Conservation (phyloP, 768 basidiomycete species). For the Tricholoma sp. region DNA sequence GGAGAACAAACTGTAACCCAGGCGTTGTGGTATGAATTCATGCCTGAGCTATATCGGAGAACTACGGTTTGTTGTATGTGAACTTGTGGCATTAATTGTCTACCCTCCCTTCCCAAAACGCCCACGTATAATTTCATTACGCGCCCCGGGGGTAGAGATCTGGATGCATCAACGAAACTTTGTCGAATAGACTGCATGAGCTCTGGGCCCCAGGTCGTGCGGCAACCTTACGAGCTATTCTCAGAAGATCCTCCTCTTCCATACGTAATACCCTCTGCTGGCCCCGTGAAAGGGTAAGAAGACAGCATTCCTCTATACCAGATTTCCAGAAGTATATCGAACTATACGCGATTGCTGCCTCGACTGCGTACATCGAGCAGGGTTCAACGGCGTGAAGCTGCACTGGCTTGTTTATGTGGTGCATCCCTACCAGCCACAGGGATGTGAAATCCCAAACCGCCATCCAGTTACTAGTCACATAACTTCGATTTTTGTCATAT, state of each 20-base stretch:
- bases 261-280: conserved; percentile 28
- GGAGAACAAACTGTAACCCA: too few species aligned
- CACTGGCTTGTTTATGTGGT: conserved; percentile 17
- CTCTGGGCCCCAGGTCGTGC: conserved; percentile 46
- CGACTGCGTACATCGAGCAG: conserved; percentile 52
- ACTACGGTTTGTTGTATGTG: too few species aligned
- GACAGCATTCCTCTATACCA: conserved; percentile 24
- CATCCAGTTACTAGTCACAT: conserved; percentile 28
- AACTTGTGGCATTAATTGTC: too few species aligned
- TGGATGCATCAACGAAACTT: too few species aligned
- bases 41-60: too few species aligned
- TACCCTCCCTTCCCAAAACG: too few species aligned
- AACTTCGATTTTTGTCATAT: conserved; percentile 36
- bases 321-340: conserved; percentile 48
- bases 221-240: neutral
- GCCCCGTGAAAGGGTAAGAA: conserved; percentile 16
- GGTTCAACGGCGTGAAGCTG: conserved; percentile 62
- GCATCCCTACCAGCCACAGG: conserved; percentile 27
- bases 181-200: too few species aligned
- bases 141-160: too few species aligned
- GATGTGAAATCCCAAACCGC: conserved; percentile 33
- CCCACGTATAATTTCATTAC: too few species aligned
- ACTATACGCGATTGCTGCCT: conserved; percentile 49
- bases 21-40: too few species aligned
- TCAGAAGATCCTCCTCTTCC: conserved; percentile 28